Evolutionary conservation across 176 grass and related monocot genomes (phyloP), one percentile per base, ranked within the genome.

Genomic region (Musa itinerans): DNA sequence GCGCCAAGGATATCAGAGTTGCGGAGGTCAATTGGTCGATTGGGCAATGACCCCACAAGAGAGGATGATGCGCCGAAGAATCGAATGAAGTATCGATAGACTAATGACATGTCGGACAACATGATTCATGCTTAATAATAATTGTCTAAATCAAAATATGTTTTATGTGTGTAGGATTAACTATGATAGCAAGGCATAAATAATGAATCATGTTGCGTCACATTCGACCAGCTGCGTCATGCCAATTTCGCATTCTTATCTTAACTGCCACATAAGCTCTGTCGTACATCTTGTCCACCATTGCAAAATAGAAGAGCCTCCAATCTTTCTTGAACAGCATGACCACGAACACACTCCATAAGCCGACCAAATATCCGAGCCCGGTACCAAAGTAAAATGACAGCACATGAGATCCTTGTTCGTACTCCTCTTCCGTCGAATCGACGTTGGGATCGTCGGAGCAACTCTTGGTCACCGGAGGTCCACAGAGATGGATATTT

Each of bases 401-500:
- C 5, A 9, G 15, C 1, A 51, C 14, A 2, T n/a, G 7, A 6
- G 13, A 58, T 20, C 17, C 80, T 14, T 29, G 14, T 17, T 8
- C 1, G 25, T 25, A 25, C 25, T 25, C 10, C 22, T 53, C 13
- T 13, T 51, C 26, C 70, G 8, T 57, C 19, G 1, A 22, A 78
- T 25, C 2, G 19, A 34, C 29, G 29, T 34, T 34, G 29, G 29
- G 29, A n/a, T 23, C 22, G 5, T 17, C 17, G 14, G 55, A 71
- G 23, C 81, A 83, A 2, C 8, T 63, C 10, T 65, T 78, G 10
- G 55, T 11, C 19, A 65, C 27, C 11, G 65, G 67, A 22, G 75
- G 43, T 0, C 81, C 81, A 21, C 81, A 78, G 2, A 83, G 66
- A 17, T 73, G 20, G 23, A 25, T 8, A 54, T 78, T 79, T 15